Percentiles rank a stretch among this genome's conserved stretches.
phyloP scores from a whole-genome alignment of 1,284 basidiomycete species.

The Cystobasidium pallidum region DNA sequence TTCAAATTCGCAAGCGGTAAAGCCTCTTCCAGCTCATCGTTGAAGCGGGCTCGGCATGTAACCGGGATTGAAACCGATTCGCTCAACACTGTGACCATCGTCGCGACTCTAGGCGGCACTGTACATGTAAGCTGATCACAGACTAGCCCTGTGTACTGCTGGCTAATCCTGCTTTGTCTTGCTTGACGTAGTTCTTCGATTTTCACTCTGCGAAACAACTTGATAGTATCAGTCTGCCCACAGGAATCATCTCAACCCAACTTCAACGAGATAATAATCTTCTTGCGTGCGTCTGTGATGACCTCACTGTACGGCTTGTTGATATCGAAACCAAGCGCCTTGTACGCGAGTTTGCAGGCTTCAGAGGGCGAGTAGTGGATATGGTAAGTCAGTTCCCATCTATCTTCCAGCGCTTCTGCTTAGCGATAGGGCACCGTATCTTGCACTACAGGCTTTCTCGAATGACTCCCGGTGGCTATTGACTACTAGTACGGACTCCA shows the following conservation, averaged over 20 bases:
- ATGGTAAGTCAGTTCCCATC: constrained; percentile 62
- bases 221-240: constrained; percentile 69
- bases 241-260: constrained; percentile 70
- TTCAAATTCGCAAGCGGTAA: constrained; percentile 61
- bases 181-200: constrained; percentile 84
- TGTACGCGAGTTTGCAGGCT: constrained; percentile 84
- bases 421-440: too few relatives aligned
- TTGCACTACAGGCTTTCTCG: constrained; percentile 75
- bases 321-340: constrained; percentile 87
- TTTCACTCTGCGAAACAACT: constrained; percentile 81
- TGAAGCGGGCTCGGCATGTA: constrained; percentile 61
- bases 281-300: constrained; percentile 82
- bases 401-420: neutral
- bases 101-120: constrained; percentile 83
- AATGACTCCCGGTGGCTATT: constrained; percentile 93
- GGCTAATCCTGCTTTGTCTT: neutral
- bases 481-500: constrained; percentile 81
- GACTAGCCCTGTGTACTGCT: constrained; percentile 4
- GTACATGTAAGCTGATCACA: constrained; percentile 68
- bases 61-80: constrained; percentile 85
- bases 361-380: constrained; percentile 78
- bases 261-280: constrained; percentile 85
- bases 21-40: constrained; percentile 54
- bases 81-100: constrained; percentile 78
- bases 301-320: constrained; percentile 77